phyloP scores from a whole-genome alignment of 2,329 filamentous ascomycete genomes.

The Aspergillus ruber region DNA sequence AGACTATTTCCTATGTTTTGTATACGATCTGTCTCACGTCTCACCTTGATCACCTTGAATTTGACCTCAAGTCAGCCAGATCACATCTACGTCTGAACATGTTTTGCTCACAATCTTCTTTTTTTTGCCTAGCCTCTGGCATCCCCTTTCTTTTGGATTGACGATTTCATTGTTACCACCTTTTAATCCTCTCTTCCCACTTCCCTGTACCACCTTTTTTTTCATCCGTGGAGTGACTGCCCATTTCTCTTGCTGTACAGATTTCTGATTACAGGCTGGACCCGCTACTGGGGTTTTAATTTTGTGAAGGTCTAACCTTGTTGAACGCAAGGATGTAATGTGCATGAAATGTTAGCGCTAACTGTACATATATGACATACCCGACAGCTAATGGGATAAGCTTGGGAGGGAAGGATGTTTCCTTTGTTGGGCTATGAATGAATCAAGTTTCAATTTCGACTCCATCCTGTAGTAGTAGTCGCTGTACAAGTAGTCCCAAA shows the following conservation, averaged over 20 bases:
- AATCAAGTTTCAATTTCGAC: too few relatives aligned
- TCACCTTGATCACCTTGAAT: constrained; percentile 4
- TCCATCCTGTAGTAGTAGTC: too few relatives aligned
- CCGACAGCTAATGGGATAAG: too few relatives aligned
- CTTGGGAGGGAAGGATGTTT: too few relatives aligned
- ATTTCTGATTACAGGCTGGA: constrained; percentile 2
- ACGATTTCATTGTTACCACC: constrained; percentile 19
- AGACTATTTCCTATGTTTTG: constrained; percentile 8
- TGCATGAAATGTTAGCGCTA: too few relatives aligned
- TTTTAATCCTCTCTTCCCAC: constrained; percentile 24
- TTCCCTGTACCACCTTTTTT: constrained; percentile 23
- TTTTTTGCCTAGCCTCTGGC: constrained; percentile 12
- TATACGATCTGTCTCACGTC: constrained; percentile 11
- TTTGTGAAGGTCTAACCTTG: too few relatives aligned
- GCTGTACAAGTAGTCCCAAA: too few relatives aligned
- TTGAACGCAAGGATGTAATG: constrained; percentile 10
- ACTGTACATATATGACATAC: too few relatives aligned
- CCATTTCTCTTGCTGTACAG: constrained; percentile 17
- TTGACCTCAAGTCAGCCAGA: constrained; percentile 1
- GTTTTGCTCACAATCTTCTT: constrained; percentile 16
- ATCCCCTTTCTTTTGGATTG: constrained; percentile 20
- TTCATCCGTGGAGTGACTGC: constrained; percentile 11
- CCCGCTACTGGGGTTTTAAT: too few relatives aligned
- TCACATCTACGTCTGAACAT: constrained; percentile 1
- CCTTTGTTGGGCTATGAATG: too few relatives aligned